Evolutionary conservation across 2,329 filamentous ascomycete species (phyloP).

Genomic region (Cladorrhinum sp.): DNA sequence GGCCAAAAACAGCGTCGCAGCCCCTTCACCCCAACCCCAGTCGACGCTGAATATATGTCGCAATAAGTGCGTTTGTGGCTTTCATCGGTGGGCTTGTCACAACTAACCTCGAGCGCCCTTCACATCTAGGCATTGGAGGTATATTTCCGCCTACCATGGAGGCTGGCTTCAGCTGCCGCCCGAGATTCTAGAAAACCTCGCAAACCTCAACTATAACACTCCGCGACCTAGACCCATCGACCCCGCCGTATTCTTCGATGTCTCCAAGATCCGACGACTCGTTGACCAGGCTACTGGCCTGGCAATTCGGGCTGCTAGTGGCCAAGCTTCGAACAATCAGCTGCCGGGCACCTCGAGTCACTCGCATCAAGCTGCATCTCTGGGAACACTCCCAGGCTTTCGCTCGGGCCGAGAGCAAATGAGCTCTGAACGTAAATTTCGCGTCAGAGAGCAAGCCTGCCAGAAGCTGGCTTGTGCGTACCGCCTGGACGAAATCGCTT

Average conservation of each 20-base stretch:
- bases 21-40: slow-evolving; percentile 8
- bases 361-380: slow-evolving; percentile 34
- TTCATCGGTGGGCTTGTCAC: not conserved
- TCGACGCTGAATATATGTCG: slow-evolving; percentile 28
- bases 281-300: slow-evolving; percentile 79
- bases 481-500: slow-evolving; percentile 76
- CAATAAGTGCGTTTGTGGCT: slow-evolving; percentile 26
- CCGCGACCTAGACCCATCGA: slow-evolving; percentile 74
- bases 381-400: slow-evolving; percentile 54
- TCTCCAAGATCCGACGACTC: slow-evolving; percentile 75
- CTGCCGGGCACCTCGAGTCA: slow-evolving; percentile 38
- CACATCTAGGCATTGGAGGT: slow-evolving; percentile 70
- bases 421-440: slow-evolving; percentile 71
- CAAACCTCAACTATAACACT: slow-evolving; percentile 75
- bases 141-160: slow-evolving; percentile 79
- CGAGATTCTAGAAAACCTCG: slow-evolving; percentile 75
- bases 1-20: slow-evolving; percentile 10
- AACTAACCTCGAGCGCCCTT: not conserved
- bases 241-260: slow-evolving; percentile 76
- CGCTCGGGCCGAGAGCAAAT: slow-evolving; percentile 59
- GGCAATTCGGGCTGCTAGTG: slow-evolving; percentile 72
- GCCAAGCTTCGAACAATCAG: slow-evolving; percentile 63
- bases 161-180: slow-evolving; percentile 78
- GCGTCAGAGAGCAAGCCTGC: slow-evolving; percentile 77
- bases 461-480: slow-evolving; percentile 76